Evolutionary conservation across 2,329 filamentous ascomycete genomes (phyloP), one percentile per base, ranked within the genome.

Genomic region (Diatrype stigma): DNA sequence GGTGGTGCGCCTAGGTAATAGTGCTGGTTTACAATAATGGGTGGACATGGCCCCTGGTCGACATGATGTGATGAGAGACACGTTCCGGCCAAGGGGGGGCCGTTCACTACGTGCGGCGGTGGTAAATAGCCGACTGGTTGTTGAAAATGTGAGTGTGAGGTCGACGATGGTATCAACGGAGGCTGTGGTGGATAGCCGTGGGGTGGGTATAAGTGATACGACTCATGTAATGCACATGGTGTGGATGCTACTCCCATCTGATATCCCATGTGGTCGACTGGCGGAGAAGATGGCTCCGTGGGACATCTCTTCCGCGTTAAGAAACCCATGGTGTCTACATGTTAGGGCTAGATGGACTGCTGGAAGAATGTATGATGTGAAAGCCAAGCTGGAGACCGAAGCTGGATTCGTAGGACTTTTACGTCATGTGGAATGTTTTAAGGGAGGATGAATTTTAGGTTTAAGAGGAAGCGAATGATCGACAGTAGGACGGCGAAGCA

Each of bases 21-120:
- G 56, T 80, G 70, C 52, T 80, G 76, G 53, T 79, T 78, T 46
- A 80, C 74, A 26, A 80, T 69, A 48, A 80, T 72, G 7, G 75
- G 73, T 23, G 66, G 67, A 22, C 63, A 66, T 48, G 55, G 59
- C 26, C 52, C 57, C 35, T 61, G 59, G 28, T 59, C 55, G 28
- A 65, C 63, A 42, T 66, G 64, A 21, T 59, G 60, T 45, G 54
- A 51, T 16, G 63, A 61, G 28, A 53, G 46, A 32, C 55, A 38
- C n/a, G 56, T 45, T 54, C 61, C 63, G 55, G 34, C 55, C 51
- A 48, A 62, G 45, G 38, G 61, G 57, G 46, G 19, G 52, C 44
- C 49, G 22, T 54, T 58, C 56, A 56, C 59, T 38, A 32, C 17
- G 14, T 50, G 52, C 17, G 57, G 53, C 28, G 57, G 55, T 11